Percentiles rank a stretch among this genome's conserved stretches.
phyloP scores from a whole-genome alignment of 2,329 filamentous ascomycete genomes.

The Cladosporium austrohemisphaericum region DNA sequence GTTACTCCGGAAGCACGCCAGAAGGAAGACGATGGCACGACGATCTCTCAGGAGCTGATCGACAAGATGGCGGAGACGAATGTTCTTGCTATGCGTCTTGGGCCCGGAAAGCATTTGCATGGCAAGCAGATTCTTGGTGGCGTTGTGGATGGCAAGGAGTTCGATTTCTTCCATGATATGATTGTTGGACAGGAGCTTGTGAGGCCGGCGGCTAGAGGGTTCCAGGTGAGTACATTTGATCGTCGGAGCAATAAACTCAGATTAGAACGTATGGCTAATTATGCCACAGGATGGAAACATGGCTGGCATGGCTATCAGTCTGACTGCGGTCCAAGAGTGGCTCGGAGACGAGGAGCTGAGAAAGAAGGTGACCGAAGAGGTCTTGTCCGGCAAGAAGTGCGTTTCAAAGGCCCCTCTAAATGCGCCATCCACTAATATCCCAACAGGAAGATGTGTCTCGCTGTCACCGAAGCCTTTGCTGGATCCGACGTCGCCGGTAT shows the following conservation, averaged over 20 bases:
- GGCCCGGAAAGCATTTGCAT: slow-evolving; percentile 77
- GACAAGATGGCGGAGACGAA: slow-evolving; percentile 72
- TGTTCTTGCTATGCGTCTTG: slow-evolving; percentile 76
- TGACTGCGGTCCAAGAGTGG: slow-evolving; percentile 78
- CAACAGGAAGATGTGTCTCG: slow-evolving; percentile 69
- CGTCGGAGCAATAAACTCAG: neutral
- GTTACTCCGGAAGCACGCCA: slow-evolving; percentile 71
- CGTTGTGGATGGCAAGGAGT: slow-evolving; percentile 71
- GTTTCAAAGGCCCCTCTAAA: neutral
- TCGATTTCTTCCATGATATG: slow-evolving; percentile 84
- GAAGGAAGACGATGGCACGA: slow-evolving; percentile 69
- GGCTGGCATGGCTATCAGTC: slow-evolving; percentile 78
- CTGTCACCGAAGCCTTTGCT: slow-evolving; percentile 85
- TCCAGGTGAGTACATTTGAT: slow-evolving; percentile 56
- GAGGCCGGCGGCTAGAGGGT: slow-evolving; percentile 71
- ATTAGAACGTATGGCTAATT: slow-evolving; percentile 62
- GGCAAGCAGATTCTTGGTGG: slow-evolving; percentile 66
- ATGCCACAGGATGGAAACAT: slow-evolving; percentile 72
- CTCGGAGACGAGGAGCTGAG: slow-evolving; percentile 64
- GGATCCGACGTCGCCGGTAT: slow-evolving; percentile 78
- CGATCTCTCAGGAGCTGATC: slow-evolving; percentile 67
- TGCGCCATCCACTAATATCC: neutral
- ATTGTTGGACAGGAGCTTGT: slow-evolving; percentile 70
- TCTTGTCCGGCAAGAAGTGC: slow-evolving; percentile 68
- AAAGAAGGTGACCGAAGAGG: slow-evolving; percentile 65